phyloP scores from a whole-genome alignment of 352 stramenopile species.

The Globisporangium cylindrosporum region DNA sequence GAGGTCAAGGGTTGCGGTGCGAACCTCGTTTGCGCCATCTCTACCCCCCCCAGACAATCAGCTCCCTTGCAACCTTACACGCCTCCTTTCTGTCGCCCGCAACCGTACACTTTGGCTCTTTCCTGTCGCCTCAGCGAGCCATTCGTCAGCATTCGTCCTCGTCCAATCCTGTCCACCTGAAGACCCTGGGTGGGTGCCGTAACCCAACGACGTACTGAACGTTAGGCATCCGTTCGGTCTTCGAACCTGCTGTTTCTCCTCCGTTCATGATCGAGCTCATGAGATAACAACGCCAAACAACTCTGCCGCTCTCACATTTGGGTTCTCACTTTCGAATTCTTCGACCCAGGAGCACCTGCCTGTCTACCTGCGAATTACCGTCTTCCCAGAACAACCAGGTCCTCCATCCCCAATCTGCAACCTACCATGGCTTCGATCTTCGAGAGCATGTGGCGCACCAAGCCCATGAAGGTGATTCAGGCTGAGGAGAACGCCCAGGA shows the following conservation, averaged over 20 bases:
- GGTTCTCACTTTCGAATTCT: constrained; percentile 2
- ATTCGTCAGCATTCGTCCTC: neutral
- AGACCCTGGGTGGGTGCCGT: neutral
- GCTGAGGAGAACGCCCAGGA: constrained; percentile 51
- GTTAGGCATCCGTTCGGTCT: neutral
- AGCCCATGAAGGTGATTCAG: constrained; percentile 50
- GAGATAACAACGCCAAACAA: neutral
- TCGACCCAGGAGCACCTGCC: neutral
- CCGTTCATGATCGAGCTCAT: neutral
- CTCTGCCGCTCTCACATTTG: neutral
- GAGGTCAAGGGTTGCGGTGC: neutral
- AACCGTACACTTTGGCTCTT: neutral
- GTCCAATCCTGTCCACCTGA: neutral
- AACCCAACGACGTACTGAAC: neutral
- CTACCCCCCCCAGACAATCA: neutral
- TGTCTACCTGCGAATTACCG: neutral
- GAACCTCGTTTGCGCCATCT: neutral
- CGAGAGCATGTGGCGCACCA: constrained; percentile 40
- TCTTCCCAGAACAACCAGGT: neutral
- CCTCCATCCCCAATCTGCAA: neutral
- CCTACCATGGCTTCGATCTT: constrained; percentile 8
- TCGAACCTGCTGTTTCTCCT: neutral
- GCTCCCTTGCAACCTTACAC: neutral
- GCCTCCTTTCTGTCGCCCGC: neutral
- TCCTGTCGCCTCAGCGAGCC: neutral